phyloP scores from a whole-genome alignment of 345 rosid species.

The Syzygium jambos region DNA sequence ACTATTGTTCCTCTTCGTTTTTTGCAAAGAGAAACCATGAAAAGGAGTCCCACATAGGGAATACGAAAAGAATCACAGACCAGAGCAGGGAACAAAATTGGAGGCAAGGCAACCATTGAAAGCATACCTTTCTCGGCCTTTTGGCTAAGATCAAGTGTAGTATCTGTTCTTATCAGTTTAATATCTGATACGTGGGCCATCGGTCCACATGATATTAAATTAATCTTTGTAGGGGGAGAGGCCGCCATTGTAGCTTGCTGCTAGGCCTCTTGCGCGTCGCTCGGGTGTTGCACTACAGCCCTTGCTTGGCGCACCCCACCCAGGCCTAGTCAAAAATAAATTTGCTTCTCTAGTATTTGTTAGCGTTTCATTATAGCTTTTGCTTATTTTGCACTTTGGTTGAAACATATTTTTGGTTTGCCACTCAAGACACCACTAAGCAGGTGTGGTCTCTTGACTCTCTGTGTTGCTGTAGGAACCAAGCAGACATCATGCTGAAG shows the following conservation, averaged over 20 bases:
- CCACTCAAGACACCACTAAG: no score
- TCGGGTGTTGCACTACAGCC: constrained; percentile 4
- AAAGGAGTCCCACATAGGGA: neutral
- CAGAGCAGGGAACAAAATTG: neutral
- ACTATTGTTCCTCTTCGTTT: neutral
- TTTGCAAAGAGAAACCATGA: neutral
- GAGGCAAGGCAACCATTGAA: accelerated
- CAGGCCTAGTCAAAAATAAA: neutral
- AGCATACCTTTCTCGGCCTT: constrained; percentile 56
- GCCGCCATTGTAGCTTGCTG: neutral
- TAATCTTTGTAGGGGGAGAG: constrained; percentile 12
- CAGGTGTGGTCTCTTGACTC: no score
- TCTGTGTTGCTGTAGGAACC: neutral
- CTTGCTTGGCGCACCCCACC: constrained; percentile 10
- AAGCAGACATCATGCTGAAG: neutral
- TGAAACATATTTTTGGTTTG: no score
- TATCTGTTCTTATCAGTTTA: constrained; percentile 55
- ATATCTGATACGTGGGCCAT: constrained; percentile 35
- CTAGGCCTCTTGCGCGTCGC: neutral
- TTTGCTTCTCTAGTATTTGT: no score
- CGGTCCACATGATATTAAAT: constrained; percentile 31
- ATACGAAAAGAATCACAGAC: neutral
- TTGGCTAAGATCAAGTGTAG: constrained; percentile 59
- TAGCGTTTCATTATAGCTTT: no score
- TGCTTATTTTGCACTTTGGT: no score